Base-by-base conservation (phyloP, 257 asterid species). In the Solanum gracilifrons region DNA sequence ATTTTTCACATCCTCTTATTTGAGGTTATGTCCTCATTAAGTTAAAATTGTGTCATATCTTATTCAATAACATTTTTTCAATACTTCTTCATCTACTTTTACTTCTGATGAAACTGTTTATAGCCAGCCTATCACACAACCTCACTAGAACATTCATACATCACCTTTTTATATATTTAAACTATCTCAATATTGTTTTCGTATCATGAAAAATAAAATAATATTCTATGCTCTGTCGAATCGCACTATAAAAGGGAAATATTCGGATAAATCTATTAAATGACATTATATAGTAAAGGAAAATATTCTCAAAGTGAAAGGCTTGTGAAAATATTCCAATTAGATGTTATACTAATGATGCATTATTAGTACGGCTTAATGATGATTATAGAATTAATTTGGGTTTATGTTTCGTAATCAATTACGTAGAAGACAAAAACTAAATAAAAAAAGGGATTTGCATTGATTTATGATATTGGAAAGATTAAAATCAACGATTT, bases 171-270 rank as follows among this genome's bases (percentile, higher is more conserved):
- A 68, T 3, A 27, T 68, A 5, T 27, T 13, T 27, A 3, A 13
- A 68, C 1, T 6, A 68, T 68, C 5, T 29, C 36, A 29, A 0
- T 6, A 8, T 29, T 1, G 0, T 6, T 68, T 68, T 1, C 0
- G 10, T 2, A 6, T 68, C 35, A 3, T 68, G 9, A 29, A 25
- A 25, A 66, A 11, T 27, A 6, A n/a, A 23, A 58, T 58, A 68
- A 27, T 68, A 27, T 68, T 35, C 23, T 13, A 29, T 13, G 31
- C 9, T 13, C 23, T 4, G 18, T 68, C 2, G 2, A 68, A 13
- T 68, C 21, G 3, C 21, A 68, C 5, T 29, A 13, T 68, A 0
- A 66, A 6, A 27, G 33, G 20, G 33, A 66, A n/a, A 64, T 64
- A 11, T 64, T 64, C 33, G 25, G 72, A 11, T 10, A 64, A 48